Conservation (phyloP, 2,329 filamentous ascomycete genomes). For the Plenodomus tracheiphilus region DNA sequence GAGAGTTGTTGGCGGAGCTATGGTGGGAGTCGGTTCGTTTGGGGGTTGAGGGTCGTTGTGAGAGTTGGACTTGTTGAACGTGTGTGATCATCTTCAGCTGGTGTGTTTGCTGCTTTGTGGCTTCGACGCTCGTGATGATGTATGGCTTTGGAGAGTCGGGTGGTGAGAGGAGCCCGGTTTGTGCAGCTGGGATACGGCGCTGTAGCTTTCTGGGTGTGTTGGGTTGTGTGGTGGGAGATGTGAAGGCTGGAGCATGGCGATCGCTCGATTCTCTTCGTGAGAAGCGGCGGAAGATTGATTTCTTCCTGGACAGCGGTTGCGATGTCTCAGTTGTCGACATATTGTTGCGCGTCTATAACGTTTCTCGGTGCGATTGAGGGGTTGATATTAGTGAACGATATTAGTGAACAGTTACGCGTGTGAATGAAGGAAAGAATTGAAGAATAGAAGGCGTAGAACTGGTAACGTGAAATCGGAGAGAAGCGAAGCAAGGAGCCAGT, state of each 20-base stretch:
- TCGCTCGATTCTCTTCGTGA: slow-evolving; percentile 10
- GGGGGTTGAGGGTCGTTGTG: slow-evolving; percentile 3
- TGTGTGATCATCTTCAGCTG: slow-evolving; percentile 7
- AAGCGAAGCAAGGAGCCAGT: slow-evolving; percentile 1
- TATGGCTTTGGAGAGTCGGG: slow-evolving; percentile 10
- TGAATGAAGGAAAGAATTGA: no score
- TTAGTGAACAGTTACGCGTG: no score
- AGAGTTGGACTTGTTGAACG: slow-evolving; percentile 11
- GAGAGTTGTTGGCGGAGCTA: neutral
- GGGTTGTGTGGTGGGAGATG: neutral
- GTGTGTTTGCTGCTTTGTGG: neutral
- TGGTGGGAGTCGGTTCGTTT: slow-evolving; percentile 1
- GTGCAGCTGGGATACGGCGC: slow-evolving; percentile 5
- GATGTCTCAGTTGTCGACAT: neutral
- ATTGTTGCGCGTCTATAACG: neutral
- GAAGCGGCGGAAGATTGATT: slow-evolving; percentile 25
- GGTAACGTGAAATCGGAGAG: slow-evolving; percentile 2
- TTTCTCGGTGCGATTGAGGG: neutral
- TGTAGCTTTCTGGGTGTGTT: slow-evolving; percentile 8
- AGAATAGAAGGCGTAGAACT: no score
- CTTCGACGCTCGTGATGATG: slow-evolving; percentile 2
- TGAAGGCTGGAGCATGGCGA: neutral
- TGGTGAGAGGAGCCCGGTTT: slow-evolving; percentile 10
- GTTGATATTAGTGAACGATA: neutral
- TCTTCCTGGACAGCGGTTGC: slow-evolving; percentile 16